phyloP scores from a whole-genome alignment of 176 grass and related monocot genomes.

The Eremochloa ophiuroides region DNA sequence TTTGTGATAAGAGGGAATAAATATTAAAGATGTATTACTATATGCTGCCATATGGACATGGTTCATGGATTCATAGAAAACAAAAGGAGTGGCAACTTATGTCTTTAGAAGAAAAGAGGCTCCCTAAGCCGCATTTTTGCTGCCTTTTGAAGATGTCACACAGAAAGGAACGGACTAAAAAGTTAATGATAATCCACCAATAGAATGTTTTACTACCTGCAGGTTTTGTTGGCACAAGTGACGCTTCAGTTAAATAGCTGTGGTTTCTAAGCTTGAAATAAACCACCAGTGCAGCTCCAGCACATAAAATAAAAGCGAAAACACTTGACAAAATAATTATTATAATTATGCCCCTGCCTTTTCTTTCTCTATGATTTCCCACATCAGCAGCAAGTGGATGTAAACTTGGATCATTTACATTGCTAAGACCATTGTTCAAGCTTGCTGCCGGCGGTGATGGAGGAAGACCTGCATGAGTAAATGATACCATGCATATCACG shows the following conservation, averaged over 20 bases:
- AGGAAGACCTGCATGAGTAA: slow-evolving; percentile 74
- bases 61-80: background rate
- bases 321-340: slow-evolving; percentile 85
- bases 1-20: background rate
- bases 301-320: slow-evolving; percentile 69
- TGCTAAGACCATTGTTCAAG: slow-evolving; percentile 56
- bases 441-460: slow-evolving; percentile 50
- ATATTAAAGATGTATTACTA: background rate
- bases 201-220: slow-evolving; percentile 55
- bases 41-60: background rate
- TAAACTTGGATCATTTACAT: slow-evolving; percentile 39
- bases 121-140: slow-evolving; percentile 13
- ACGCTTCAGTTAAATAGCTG: slow-evolving; percentile 37
- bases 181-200: background rate
- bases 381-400: slow-evolving; percentile 73
- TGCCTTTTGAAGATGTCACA: background rate
- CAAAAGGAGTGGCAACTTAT: background rate
- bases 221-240: slow-evolving; percentile 46
- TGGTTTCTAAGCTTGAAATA: slow-evolving; percentile 59
- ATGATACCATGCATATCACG: slow-evolving; percentile 3
- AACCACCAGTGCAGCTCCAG: slow-evolving; percentile 58
- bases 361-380: slow-evolving; percentile 55
- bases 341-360: slow-evolving; percentile 49
- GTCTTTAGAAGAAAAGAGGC: slow-evolving; percentile 1
- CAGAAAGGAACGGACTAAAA: slow-evolving; percentile 6